Conservation (phyloP, 2,329 filamentous ascomycete genomes). For the Epichloe sylvatica region DNA sequence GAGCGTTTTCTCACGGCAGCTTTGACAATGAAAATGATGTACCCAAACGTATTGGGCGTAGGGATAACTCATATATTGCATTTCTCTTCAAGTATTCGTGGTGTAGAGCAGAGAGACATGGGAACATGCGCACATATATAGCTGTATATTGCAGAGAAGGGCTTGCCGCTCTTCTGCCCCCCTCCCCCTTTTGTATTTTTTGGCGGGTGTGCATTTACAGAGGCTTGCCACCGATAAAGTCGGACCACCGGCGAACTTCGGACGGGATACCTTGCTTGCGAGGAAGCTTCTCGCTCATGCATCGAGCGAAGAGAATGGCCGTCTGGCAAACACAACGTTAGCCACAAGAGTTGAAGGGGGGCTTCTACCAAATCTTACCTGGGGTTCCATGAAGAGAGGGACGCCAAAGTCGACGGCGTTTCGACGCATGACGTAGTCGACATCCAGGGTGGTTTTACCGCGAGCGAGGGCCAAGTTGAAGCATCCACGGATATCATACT, state of each 20-base stretch:
- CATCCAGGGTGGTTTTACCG: slow-evolving; percentile 72
- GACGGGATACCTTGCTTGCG: slow-evolving; percentile 73
- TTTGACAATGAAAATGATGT: too few relatives aligned
- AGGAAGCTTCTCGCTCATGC: slow-evolving; percentile 93
- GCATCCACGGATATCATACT: slow-evolving; percentile 88
- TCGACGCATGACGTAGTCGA: slow-evolving; percentile 96
- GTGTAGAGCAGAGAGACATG: too few relatives aligned
- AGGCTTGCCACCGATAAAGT: slow-evolving; percentile 82
- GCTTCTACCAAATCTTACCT: slow-evolving; percentile 45
- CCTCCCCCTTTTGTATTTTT: not conserved
- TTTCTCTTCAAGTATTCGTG: not conserved
- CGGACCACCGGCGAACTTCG: slow-evolving; percentile 88
- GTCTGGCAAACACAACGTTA: slow-evolving; percentile 43
- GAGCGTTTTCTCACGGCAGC: too few relatives aligned
- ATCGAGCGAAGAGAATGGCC: slow-evolving; percentile 86
- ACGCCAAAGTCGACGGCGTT: slow-evolving; percentile 98
- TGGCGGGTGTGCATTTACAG: slow-evolving; percentile 29
- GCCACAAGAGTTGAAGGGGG: not conserved
- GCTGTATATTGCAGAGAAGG: not conserved
- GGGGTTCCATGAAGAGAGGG: slow-evolving; percentile 95
- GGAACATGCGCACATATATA: not conserved
- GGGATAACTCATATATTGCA: too few relatives aligned
- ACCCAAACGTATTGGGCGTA: too few relatives aligned
- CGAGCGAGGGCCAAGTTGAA: slow-evolving; percentile 85
- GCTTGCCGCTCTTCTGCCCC: not conserved